Conservation (phyloP, 345 rosid species). For the Tarenaya hassleriana region DNA sequence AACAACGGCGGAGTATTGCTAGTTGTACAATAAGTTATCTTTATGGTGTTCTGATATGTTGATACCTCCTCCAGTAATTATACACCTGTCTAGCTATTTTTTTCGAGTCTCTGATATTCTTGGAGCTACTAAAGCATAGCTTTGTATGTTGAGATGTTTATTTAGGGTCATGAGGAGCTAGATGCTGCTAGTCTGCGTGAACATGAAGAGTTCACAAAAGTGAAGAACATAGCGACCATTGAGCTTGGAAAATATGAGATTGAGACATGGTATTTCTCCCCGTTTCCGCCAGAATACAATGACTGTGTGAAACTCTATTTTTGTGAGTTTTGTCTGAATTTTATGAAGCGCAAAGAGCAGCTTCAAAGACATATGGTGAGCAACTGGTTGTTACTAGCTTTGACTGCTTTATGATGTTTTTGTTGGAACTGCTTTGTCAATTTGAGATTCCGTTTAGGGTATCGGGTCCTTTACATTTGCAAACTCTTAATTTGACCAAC, state of each 20-base stretch:
- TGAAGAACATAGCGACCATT: constrained; percentile 92
- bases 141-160: constrained; percentile 13
- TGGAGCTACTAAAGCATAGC: background rate
- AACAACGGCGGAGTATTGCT: no score
- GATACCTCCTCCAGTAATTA: no score
- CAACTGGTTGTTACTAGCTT: constrained; percentile 9
- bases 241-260: constrained; percentile 99
- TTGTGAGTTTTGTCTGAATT: constrained; percentile 98
- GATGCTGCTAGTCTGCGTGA: constrained; percentile 99
- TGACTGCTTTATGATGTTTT: constrained; percentile 5
- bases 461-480: no score
- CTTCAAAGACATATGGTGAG: constrained; percentile 99
- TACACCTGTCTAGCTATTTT: background rate
- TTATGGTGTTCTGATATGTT: no score
- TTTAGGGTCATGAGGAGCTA: constrained; percentile 96
- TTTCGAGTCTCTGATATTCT: background rate
- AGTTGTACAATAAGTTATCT: background rate
- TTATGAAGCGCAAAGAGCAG: constrained; percentile 98
- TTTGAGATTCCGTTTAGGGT: no score
- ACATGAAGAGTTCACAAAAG: constrained; percentile 98
- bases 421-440: background rate
- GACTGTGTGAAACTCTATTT: constrained; percentile 90
- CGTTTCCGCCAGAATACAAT: constrained; percentile 96
- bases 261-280: constrained; percentile 99
- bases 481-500: background rate